A percentile compares a stretch with the other conserved stretches of the same genome.
These are phyloP conservation scores for Cucurbitaria berberidis DNA, from an alignment of 2,329 filamentous ascomycete species.

Conservation along the genomic window DNA sequence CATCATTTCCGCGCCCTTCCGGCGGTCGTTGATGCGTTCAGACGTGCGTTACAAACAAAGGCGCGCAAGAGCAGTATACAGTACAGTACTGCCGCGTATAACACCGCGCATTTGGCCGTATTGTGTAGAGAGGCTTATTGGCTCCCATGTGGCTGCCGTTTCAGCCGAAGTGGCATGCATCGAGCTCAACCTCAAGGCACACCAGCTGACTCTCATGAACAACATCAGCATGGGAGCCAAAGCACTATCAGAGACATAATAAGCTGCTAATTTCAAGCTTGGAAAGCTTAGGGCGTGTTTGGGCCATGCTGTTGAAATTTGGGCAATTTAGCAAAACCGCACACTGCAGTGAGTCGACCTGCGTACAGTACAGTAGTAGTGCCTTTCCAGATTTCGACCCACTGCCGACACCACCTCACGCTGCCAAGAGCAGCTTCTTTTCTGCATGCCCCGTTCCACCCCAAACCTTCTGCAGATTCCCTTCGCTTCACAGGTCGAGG, in stretches of 20 bases:
- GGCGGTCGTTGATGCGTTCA: background rate
- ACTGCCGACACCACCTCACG: constrained; percentile 12
- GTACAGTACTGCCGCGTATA: background rate
- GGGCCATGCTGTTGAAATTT: background rate
- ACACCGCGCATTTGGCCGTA: background rate
- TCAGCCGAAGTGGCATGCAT: constrained; percentile 1
- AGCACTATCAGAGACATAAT: background rate
- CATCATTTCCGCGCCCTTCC: constrained; percentile 8
- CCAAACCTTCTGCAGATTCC: constrained; percentile 15
- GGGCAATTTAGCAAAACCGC: background rate
- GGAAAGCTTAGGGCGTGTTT: constrained; percentile 8
- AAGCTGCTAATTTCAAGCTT: constrained; percentile 3
- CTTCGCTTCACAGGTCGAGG: constrained; percentile 5
- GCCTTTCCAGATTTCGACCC: too few species aligned
- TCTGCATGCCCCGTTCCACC: constrained; percentile 18
- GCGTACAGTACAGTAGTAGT: too few species aligned
- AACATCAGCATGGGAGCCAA: background rate
- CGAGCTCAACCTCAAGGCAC: background rate
- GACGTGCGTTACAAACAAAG: background rate
- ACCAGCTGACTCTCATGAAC: background rate
- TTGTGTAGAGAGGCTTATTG: constrained; percentile 4
- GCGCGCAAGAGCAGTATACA: background rate
- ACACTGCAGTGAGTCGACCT: too few species aligned
- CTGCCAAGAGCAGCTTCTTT: constrained; percentile 13
- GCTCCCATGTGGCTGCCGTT: constrained; percentile 7